A percentile compares a stretch with the other conserved stretches of the same genome.
Evolutionary conservation across 1,139 yeast species (phyloP).

Genomic region (Protomyces inouyei): DNA sequence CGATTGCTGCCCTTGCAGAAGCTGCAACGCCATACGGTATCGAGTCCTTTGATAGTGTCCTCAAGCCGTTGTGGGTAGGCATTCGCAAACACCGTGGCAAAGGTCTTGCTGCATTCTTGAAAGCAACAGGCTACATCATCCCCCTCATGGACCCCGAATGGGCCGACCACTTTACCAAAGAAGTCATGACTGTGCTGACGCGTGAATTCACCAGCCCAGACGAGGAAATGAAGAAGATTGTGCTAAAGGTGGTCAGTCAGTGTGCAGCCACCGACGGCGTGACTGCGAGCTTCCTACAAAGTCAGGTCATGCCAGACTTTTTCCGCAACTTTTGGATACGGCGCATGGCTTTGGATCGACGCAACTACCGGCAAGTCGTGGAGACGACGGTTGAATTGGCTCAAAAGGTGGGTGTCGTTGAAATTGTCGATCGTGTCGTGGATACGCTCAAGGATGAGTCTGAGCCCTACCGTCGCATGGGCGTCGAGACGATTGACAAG

Average conservation of each 20-base stretch:
- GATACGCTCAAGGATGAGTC: constrained; percentile 70
- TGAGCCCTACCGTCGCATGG: constrained; percentile 74
- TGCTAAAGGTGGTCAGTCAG: constrained; percentile 58
- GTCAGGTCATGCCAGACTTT: constrained; percentile 58
- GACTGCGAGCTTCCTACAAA: constrained; percentile 46
- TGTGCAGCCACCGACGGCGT: constrained; percentile 53
- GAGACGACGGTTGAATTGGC: constrained; percentile 70
- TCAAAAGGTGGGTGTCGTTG: constrained; percentile 60
- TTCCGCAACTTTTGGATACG: constrained; percentile 69
- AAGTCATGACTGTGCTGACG: constrained; percentile 59
- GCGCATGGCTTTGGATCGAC: constrained; percentile 48
- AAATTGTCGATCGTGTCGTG: constrained; percentile 56
- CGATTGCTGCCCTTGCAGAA: constrained; percentile 73
- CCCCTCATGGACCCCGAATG: constrained; percentile 86
- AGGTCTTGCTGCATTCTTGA: constrained; percentile 67
- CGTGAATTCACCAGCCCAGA: constrained; percentile 79
- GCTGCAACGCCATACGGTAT: constrained; percentile 88
- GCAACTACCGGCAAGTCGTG: constrained; percentile 57
- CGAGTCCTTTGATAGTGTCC: constrained; percentile 67
- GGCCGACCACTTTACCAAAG: constrained; percentile 71
- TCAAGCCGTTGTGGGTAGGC: constrained; percentile 81
- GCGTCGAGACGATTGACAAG: constrained; percentile 61
- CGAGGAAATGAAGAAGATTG: constrained; percentile 79
- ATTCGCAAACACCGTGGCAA: constrained; percentile 72
- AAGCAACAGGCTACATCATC: constrained; percentile 71